Evolutionary conservation across 164 flowering plant genomes (phyloP), one percentile per base, ranked within the genome.

Genomic region (Vitis rotundifolia): DNA sequence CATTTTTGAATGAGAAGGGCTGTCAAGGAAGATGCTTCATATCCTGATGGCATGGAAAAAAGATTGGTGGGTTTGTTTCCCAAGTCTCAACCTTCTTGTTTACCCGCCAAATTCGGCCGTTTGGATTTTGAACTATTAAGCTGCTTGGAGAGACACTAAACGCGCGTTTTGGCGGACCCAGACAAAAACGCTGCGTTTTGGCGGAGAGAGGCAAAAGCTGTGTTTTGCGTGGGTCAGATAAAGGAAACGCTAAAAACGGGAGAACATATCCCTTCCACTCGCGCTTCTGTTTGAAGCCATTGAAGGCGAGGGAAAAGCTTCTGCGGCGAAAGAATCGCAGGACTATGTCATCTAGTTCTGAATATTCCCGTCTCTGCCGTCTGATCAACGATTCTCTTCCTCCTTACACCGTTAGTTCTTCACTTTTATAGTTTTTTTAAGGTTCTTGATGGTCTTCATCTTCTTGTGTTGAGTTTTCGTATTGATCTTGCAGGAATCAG

Each of bases 1-100:
- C 97, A 94, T 82, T 77, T 87, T 74, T 81, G 83, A 52, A 89
- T n/a, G 54, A 88, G 77, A 13, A 57, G 71, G 14, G 69, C 10
- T 26, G 72, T 72, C 26, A 79, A 11, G 52, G 72, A 65, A 71
- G 71, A 49, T 6, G 78, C 59, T 61, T 79, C 81, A 47, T 67
- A 70, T 31, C 62, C 50, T 11, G 80, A 64, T 47, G 70, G 67
- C 70, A 74, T 64, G 28, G 5, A 51, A 44, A 52, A 37, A 49
- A 18, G 67, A 56, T 37, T 6, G 44, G 44, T 37, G 44, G 44
- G 7, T 37, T 37, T 37, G 8, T 37, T 6, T 37, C 44, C 7
- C 44, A 37, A 37, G 6, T 37, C 44, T 37, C 44, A 37, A 37
- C 44, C 44, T 37, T 0, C 44, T 37, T 37, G 44, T 37, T 37